Conservation (phyloP, 2,329 filamentous ascomycete genomes). For the Bipolaris zeicola region DNA sequence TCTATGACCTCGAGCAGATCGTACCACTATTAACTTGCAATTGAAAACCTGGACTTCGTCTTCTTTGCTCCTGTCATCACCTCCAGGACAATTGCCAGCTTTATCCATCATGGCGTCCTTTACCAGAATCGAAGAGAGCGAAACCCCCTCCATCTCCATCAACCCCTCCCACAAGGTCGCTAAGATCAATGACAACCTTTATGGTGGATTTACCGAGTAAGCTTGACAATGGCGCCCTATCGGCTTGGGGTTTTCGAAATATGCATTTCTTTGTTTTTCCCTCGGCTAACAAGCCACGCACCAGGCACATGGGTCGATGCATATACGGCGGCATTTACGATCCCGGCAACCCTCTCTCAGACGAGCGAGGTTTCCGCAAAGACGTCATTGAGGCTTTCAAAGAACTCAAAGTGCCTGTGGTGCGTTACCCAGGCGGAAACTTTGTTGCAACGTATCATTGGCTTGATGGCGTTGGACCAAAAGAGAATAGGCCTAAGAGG, state of each 20-base stretch:
- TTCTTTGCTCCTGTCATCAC: background rate
- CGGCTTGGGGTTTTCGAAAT: background rate
- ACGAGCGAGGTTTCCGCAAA: conserved; percentile 75
- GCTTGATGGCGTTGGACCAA: conserved; percentile 79
- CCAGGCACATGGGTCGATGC: conserved; percentile 84
- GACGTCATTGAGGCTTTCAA: conserved; percentile 77
- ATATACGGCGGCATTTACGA: conserved; percentile 89
- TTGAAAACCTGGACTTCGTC: background rate
- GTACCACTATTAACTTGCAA: conserved; percentile 10
- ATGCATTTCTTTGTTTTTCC: conserved; percentile 6
- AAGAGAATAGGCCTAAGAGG: conserved; percentile 67
- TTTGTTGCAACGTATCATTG: conserved; percentile 87
- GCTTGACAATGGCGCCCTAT: conserved; percentile 31
- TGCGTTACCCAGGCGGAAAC: conserved; percentile 83
- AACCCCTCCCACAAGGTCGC: conserved; percentile 69
- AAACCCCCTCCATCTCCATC: conserved; percentile 68
- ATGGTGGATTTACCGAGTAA: conserved; percentile 84
- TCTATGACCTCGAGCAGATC: conserved; percentile 14
- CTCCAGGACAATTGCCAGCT: background rate
- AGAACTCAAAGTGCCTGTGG: conserved; percentile 76
- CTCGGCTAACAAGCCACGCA: conserved; percentile 31
- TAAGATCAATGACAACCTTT: conserved; percentile 79
- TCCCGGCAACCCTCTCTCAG: conserved; percentile 72
- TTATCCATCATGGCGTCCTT: conserved; percentile 69
- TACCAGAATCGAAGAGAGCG: conserved; percentile 67